A percentile compares a stretch with the other conserved stretches of the same genome.
phyloP scores from a whole-genome alignment of 805 yeast species.

The Hanseniaspora osmophila region DNA sequence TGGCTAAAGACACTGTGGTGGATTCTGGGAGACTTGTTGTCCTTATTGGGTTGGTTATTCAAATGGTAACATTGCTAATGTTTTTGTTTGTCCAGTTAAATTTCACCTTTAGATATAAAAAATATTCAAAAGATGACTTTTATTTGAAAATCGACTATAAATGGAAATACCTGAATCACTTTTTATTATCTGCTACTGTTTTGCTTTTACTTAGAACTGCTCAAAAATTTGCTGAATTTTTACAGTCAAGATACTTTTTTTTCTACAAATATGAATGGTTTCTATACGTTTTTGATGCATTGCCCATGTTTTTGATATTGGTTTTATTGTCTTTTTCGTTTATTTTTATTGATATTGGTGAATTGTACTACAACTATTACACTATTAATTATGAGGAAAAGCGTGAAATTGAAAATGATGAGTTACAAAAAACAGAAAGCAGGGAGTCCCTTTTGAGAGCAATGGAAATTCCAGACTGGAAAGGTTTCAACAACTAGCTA shows the following conservation, averaged over 20 bases:
- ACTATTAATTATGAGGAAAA: neutral
- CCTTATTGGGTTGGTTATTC: constrained; percentile 21
- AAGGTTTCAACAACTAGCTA: too few species aligned
- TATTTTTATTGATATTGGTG: neutral
- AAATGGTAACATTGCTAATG: constrained; percentile 18
- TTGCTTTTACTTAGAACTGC: constrained; percentile 21
- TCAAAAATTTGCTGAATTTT: constrained; percentile 20
- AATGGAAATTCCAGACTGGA: too few species aligned
- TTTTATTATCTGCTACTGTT: constrained; percentile 8
- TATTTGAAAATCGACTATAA: neutral
- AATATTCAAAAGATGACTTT: neutral
- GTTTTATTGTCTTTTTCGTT: neutral
- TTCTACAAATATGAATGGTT: constrained; percentile 17
- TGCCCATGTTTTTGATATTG: neutral
- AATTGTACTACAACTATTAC: neutral
- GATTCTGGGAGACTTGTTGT: constrained; percentile 14
- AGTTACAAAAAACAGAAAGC: neutral
- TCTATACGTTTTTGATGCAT: constrained; percentile 20
- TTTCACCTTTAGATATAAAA: neutral
- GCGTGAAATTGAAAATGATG: neutral
- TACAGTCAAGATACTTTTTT: constrained; percentile 18
- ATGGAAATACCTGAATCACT: constrained; percentile 10
- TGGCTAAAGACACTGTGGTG: constrained; percentile 6
- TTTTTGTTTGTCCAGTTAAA: constrained; percentile 7
- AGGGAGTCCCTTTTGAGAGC: neutral